These are phyloP conservation scores for Clitocybe nebularis DNA, from an alignment of 1,284 basidiomycete genomes.

Conservation along the genomic window DNA sequence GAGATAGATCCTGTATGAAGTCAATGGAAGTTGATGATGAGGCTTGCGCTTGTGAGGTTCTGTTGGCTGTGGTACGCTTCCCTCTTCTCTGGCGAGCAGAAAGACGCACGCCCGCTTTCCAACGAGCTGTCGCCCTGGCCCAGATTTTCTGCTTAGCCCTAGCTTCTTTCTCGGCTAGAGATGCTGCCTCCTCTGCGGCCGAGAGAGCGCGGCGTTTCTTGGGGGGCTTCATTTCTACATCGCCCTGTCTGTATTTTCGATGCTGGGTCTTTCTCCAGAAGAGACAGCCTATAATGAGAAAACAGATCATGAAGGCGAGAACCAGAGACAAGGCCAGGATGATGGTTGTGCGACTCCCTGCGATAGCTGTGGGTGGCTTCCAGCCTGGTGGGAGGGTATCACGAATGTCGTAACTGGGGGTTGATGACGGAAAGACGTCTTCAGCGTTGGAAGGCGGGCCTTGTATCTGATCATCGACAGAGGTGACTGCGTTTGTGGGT, in stretches of 20 bases:
- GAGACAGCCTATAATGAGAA: slow-evolving; percentile 52
- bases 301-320: slow-evolving; percentile 52
- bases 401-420: slow-evolving; percentile 24
- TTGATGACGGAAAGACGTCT: slow-evolving; percentile 14
- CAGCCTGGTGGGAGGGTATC: slow-evolving; percentile 58
- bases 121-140: slow-evolving; percentile 57
- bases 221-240: slow-evolving; percentile 34
- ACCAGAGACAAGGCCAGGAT: slow-evolving; percentile 59
- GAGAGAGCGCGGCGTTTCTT: slow-evolving; percentile 22
- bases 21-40: slow-evolving; percentile 21
- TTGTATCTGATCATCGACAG: slow-evolving; percentile 29
- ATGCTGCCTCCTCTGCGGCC: slow-evolving; percentile 22
- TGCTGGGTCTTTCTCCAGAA: slow-evolving; percentile 52
- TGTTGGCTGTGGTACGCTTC: slow-evolving; percentile 25
- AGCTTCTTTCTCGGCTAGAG: slow-evolving; percentile 38
- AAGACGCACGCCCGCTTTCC: slow-evolving; percentile 57
- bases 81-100: slow-evolving; percentile 52
- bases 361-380: slow-evolving; percentile 26
- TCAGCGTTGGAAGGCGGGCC: slow-evolving; percentile 18
- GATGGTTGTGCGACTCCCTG: slow-evolving; percentile 37
- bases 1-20: slow-evolving; percentile 7
- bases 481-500: slow-evolving; percentile 22
- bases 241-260: slow-evolving; percentile 30
- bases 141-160: slow-evolving; percentile 54
- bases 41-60: slow-evolving; percentile 20